phyloP scores from a whole-genome alignment of 495 filamentous ascomycete species.

The Aspergillus nanangensis region DNA sequence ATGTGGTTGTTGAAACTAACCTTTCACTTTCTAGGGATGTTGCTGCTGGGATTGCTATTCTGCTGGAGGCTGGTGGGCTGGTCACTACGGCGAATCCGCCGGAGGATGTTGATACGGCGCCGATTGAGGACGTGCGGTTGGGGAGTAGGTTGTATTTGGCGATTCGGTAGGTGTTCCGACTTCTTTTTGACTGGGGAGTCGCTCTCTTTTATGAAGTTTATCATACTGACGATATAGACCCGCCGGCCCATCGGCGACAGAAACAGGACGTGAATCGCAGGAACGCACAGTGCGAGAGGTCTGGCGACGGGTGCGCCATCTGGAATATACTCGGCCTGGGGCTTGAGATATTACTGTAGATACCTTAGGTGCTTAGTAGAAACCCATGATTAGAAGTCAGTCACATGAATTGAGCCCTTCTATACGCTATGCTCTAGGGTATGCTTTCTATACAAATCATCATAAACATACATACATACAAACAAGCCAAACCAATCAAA shows the following conservation, averaged over 20 bases:
- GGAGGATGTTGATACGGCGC: slow-evolving; percentile 43
- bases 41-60: slow-evolving; percentile 51
- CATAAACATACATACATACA: slow-evolving; percentile 8
- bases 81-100: slow-evolving; percentile 66
- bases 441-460: slow-evolving; percentile 28
- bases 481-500: slow-evolving; percentile 2
- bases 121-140: slow-evolving; percentile 52
- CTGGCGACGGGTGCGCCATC: slow-evolving; percentile 56
- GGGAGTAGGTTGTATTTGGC: slow-evolving; percentile 63
- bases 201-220: background rate
- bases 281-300: slow-evolving; percentile 64
- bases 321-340: slow-evolving; percentile 59
- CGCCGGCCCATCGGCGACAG: slow-evolving; percentile 53
- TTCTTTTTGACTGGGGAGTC: no score
- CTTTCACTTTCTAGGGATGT: slow-evolving; percentile 48
- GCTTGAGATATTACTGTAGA: slow-evolving; percentile 13
- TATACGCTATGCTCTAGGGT: slow-evolving; percentile 23
- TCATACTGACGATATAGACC: slow-evolving; percentile 35
- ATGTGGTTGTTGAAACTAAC: no score
- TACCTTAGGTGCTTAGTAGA: background rate
- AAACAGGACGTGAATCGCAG: slow-evolving; percentile 58
- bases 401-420: no score
- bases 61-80: slow-evolving; percentile 57
- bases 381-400: no score
- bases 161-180: slow-evolving; percentile 42